phyloP scores from a whole-genome alignment of 192 early-diverging fungal genomes.

The Coemansia sp. region DNA sequence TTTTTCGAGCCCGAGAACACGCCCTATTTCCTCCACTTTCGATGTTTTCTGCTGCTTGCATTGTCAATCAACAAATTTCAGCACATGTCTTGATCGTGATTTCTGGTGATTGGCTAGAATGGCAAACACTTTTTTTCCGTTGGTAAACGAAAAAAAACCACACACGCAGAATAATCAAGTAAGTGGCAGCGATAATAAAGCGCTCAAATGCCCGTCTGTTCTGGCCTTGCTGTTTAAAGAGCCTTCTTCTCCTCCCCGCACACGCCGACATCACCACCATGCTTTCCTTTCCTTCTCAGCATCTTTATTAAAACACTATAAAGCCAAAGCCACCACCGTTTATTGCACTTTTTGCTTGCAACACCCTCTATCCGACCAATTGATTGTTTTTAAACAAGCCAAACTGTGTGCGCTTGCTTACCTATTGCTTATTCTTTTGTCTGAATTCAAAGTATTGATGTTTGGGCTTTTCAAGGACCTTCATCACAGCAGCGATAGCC shows the following conservation, averaged over 20 bases:
- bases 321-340: not conserved
- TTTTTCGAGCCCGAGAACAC: too few relatives aligned
- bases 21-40: too few relatives aligned
- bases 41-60: too few relatives aligned
- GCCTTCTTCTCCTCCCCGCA: not conserved
- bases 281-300: not conserved
- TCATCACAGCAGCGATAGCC: not conserved
- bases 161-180: too few relatives aligned
- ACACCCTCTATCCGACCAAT: not conserved
- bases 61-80: too few relatives aligned
- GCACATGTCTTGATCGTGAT: not conserved
- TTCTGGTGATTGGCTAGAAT: not conserved
- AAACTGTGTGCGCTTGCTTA: not conserved
- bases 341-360: conserved; percentile 1
- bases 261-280: not conserved
- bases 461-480: not conserved
- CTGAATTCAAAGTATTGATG: conserved; percentile 4
- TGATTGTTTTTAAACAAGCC: not conserved
- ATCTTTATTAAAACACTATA: not conserved
- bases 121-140: not conserved
- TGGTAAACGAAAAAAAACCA: too few relatives aligned
- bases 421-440: not conserved
- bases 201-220: not conserved
- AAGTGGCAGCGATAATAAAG: too few relatives aligned
- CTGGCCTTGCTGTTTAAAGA: not conserved